Evolutionary conservation across 257 asterid genomes (phyloP), one percentile per base, ranked within the genome.

Genomic region (Nicotiana tomentosiformis): DNA sequence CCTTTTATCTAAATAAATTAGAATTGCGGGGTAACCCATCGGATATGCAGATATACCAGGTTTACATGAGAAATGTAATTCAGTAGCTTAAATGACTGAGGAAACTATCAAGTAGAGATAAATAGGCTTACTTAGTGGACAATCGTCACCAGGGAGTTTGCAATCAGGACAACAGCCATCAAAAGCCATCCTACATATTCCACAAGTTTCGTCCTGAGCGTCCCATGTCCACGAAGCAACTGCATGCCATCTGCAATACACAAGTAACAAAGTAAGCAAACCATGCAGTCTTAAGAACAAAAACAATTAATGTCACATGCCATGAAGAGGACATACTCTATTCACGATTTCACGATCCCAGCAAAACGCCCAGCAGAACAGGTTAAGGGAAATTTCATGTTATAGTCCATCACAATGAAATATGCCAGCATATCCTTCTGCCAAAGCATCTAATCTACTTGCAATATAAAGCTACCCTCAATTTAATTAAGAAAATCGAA

Each of bases 201-300:
- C 98, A 77, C 98, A 94, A 26, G 98, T 92, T 86, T 93, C 98
- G 81, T 95, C 98, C 88, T 93, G 97, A 26, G 98, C 98, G 86
- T 95, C 94, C 99, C 99, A 94, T 82, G 97, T 92, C 97, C 99
- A 95, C n/a, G 95, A 91, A 84, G 96, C 91, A 85, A 95, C 95
- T 32, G 94, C 97, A 85, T 91, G 97, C 99, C 97, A 95, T 83
- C 97, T 93, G 83, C 57, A 81, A 82, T 61, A 12, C 39, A 80
- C 2, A 66, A 32, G 18, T 30, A 66, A 15, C 15, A 30, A 17
- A 17, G 20, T 84, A 33, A 79, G 82, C 66, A 83, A 4, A 51
- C 29, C 33, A 23, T 60, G 61, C 37, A 29, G 30, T 39, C 55
- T 84, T 5, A 60, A 32, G 77, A 61, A 61, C 23, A 5, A 74